Percentiles rank a stretch among this genome's conserved stretches.
phyloP scores from a whole-genome alignment of 2,329 filamentous ascomycete genomes.

The Alternaria postmessia region DNA sequence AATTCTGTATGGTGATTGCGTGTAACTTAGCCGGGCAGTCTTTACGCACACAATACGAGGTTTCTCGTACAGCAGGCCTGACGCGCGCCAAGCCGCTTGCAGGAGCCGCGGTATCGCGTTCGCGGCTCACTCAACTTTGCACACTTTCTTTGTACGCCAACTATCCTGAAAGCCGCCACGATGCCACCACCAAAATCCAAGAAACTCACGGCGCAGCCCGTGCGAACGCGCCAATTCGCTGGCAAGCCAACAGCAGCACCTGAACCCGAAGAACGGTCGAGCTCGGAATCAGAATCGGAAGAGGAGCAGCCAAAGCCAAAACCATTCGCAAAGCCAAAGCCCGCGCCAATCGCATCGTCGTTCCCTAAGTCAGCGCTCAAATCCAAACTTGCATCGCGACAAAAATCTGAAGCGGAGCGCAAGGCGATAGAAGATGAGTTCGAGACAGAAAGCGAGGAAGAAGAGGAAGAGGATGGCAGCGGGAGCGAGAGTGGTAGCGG shows the following conservation, averaged over 20 bases:
- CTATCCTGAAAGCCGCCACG: background rate
- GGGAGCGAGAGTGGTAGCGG: slow-evolving; percentile 26
- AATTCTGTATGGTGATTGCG: background rate
- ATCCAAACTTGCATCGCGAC: slow-evolving; percentile 53
- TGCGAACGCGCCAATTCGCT: slow-evolving; percentile 80
- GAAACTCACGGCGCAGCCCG: slow-evolving; percentile 92
- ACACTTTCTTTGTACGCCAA: slow-evolving; percentile 3
- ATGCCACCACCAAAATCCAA: slow-evolving; percentile 67
- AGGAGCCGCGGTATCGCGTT: slow-evolving; percentile 13
- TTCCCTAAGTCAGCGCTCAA: slow-evolving; percentile 56
- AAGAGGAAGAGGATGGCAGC: slow-evolving; percentile 35
- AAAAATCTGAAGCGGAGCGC: slow-evolving; percentile 40
- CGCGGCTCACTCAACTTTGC: background rate
- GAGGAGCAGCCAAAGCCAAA: slow-evolving; percentile 59
- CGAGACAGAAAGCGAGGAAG: slow-evolving; percentile 61
- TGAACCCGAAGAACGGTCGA: slow-evolving; percentile 50
- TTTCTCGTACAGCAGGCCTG: background rate
- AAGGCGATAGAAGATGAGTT: slow-evolving; percentile 63
- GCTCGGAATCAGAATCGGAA: slow-evolving; percentile 59
- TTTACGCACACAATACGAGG: background rate
- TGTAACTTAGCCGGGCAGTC: background rate
- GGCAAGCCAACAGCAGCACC: slow-evolving; percentile 72
- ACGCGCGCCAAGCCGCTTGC: slow-evolving; percentile 19
- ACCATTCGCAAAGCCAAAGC: slow-evolving; percentile 43
- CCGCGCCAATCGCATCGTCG: slow-evolving; percentile 55